These are phyloP conservation scores for Macadamia tetraphylla DNA, from an alignment of 164 flowering plant species.

Conservation along the genomic window DNA sequence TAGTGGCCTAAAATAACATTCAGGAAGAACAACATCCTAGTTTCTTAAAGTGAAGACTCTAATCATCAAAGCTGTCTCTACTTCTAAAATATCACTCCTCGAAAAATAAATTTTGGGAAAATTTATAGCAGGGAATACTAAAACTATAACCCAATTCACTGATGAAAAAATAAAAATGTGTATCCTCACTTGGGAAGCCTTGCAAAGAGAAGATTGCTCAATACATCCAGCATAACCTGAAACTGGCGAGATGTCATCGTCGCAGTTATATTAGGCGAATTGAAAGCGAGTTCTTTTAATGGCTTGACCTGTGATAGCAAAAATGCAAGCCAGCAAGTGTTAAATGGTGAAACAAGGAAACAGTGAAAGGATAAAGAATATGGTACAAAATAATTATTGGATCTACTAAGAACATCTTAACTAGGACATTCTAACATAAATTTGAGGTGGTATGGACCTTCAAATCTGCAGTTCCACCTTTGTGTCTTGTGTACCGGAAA, in stretches of 20 bases:
- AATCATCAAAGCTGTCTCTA: too few species aligned
- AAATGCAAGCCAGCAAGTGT: slow-evolving; percentile 6
- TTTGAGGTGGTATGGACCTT: slow-evolving; percentile 46
- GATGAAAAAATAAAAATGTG: slow-evolving; percentile 8
- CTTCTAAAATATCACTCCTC: background rate
- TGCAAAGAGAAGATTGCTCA: slow-evolving; percentile 82
- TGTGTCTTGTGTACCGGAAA: slow-evolving; percentile 94
- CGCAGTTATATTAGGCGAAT: slow-evolving; percentile 71
- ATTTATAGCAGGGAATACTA: background rate
- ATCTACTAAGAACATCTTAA: background rate
- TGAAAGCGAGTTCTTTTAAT: slow-evolving; percentile 74
- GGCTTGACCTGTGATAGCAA: slow-evolving; percentile 70
- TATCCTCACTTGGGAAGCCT: slow-evolving; percentile 79
- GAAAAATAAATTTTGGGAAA: background rate
- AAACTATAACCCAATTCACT: background rate
- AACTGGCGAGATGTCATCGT: slow-evolving; percentile 93
- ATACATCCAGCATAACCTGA: slow-evolving; percentile 84
- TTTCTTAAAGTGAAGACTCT: too few species aligned
- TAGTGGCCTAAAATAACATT: too few species aligned
- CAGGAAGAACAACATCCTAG: too few species aligned
- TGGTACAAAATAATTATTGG: background rate
- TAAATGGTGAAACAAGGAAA: background rate
- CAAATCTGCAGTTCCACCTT: slow-evolving; percentile 92
- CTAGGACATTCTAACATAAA: slow-evolving; percentile 1
- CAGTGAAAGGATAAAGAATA: background rate